Percentiles rank a stretch among this genome's conserved stretches.
These are phyloP conservation scores for Dothiorella sarmentorum DNA, from an alignment of 2,329 filamentous ascomycete species.

Conservation along the genomic window DNA sequence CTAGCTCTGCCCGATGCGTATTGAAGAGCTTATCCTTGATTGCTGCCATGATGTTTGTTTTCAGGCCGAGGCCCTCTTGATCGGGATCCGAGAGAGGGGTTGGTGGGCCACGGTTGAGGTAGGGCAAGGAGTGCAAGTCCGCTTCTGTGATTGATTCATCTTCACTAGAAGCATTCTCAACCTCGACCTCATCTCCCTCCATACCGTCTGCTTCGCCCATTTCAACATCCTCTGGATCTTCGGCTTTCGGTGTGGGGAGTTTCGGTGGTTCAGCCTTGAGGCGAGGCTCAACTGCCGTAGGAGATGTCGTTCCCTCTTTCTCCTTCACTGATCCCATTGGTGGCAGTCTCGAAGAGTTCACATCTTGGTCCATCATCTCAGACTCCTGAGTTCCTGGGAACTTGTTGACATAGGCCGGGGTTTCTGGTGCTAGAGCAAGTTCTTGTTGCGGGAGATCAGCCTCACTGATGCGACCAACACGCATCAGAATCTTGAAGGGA, in stretches of 20 bases:
- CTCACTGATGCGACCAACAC: constrained; percentile 38
- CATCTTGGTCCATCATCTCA: background rate
- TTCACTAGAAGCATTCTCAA: constrained; percentile 7
- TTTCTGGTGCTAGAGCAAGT: constrained; percentile 14
- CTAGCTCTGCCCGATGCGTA: constrained; percentile 31
- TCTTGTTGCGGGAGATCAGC: constrained; percentile 27
- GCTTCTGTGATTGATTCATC: constrained; percentile 32
- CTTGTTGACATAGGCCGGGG: background rate
- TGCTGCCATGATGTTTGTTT: constrained; percentile 35
- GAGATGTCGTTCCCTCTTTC: background rate
- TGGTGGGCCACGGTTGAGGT: constrained; percentile 42
- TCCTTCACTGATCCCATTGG: background rate
- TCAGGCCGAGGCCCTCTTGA: constrained; percentile 35
- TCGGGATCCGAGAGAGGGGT: constrained; percentile 44
- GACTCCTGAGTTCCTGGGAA: background rate
- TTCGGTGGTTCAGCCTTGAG: constrained; percentile 16
- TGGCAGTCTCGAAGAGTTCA: background rate
- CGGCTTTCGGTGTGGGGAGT: constrained; percentile 34
- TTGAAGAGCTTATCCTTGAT: constrained; percentile 35
- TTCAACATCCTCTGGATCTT: constrained; percentile 31
- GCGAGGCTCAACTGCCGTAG: background rate
- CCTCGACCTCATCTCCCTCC: constrained; percentile 21
- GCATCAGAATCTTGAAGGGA: constrained; percentile 43
- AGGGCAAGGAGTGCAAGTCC: constrained; percentile 44
- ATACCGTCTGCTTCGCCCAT: constrained; percentile 12